Conservation (phyloP, 208 protist genomes). For the Acanthamoeba polyphaga region DNA sequence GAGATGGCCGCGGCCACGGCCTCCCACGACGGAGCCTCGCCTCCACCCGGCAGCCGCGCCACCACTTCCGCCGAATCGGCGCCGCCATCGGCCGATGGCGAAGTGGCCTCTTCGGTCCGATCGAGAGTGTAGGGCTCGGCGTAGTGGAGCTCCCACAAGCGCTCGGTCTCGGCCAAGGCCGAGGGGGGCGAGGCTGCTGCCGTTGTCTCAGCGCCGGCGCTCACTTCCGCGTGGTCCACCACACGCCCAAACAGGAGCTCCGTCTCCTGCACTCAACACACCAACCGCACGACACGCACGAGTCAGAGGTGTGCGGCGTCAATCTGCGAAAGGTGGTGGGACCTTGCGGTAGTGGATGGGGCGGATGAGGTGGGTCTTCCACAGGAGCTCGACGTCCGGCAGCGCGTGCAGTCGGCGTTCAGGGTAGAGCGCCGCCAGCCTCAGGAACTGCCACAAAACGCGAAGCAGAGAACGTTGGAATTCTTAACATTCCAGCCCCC, state of each 20-base stretch:
- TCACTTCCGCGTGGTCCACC: background rate
- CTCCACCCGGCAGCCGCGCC: no score
- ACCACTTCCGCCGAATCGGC: no score
- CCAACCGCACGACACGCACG: no score
- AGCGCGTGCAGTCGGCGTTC: background rate
- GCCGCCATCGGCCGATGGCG: no score
- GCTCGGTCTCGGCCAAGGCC: background rate
- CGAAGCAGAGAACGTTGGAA: no score
- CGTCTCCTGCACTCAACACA: conserved; percentile 28
- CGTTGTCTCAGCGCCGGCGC: background rate
- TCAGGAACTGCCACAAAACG: background rate
- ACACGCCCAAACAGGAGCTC: background rate
- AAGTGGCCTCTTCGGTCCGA: no score
- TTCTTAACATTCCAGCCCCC: background rate
- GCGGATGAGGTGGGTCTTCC: conserved; percentile 49
- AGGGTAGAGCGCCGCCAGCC: background rate
- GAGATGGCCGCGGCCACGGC: background rate
- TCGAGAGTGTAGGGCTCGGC: background rate
- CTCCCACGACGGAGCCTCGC: background rate
- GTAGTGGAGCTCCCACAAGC: background rate
- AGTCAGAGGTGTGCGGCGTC: no score
- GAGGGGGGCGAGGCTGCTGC: no score
- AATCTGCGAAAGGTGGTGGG: background rate
- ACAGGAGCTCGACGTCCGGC: conserved; percentile 17
- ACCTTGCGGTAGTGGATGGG: background rate